Evolutionary conservation across 2,329 filamentous ascomycete genomes (phyloP), one percentile per base, ranked within the genome.

Genomic region (Exophiala sideris): DNA sequence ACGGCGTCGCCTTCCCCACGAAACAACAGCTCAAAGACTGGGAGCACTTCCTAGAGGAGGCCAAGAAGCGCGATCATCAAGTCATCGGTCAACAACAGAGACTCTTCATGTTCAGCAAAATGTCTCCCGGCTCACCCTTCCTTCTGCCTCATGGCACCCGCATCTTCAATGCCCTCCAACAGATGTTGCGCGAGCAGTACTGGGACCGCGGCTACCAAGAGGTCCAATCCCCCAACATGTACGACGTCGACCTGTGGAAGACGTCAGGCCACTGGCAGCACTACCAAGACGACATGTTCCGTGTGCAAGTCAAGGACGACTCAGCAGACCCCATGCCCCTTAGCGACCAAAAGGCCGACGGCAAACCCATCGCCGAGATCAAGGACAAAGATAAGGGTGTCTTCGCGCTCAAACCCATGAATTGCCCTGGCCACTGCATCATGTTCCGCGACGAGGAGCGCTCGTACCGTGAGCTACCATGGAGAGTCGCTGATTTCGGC

Each of bases 181-280:
- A 83, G 14, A 89, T 94, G 68, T 80, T 99, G 60, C 84, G 88
- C 60, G 81, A 87, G 45, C 87, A 97, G 71, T 99, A 97, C 77
- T 91, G 89, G 80, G 89, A 88, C 70, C 88, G 94, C 60, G 91
- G 88, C 44, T 99, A 97, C 71, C 85, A 92, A 66, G 94, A 99
- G 73, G 94, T 99, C 58, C 89, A 91, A 69, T 90, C 91, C 3
- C 94, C 94, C 47, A 97, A 94, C 75, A 95, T 99, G 87, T 99
- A 87, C 78, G 95, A 96, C 68, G 84, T 90, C 10, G 82, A 89
- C 5, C 76, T 97, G 11, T 97, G 94, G 94, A 94, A 96, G 76
- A 88, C 84, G 18, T 96, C 91, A 7, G 94, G 94, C 46, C 94
- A 97, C 72, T 96, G 92, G 91, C 83, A 87, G 56, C 85, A 91